Evolutionary conservation across 2,329 filamentous ascomycete genomes (phyloP), one percentile per base, ranked within the genome.

Genomic region (Cladobotryum mycophilum): DNA sequence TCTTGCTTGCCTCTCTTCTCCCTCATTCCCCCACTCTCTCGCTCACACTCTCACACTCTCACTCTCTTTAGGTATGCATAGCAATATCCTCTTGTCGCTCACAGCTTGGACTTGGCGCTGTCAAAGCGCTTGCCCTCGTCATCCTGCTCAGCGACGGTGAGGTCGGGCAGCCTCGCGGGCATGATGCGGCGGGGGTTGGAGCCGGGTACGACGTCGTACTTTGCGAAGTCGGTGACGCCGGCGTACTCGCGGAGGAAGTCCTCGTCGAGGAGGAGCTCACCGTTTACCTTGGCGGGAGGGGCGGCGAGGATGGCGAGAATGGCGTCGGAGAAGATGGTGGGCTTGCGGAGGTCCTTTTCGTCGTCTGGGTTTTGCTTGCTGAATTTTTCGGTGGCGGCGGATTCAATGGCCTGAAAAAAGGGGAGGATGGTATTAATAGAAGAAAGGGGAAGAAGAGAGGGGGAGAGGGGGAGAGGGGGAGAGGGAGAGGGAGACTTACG

Each of bases 241-340:
- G 70, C 74, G 53, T 84, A 75, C 6, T 78, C 72, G 15, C 86
- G 74, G 30, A 95, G 71, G 57, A 90, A 93, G 62, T 95, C 89
- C 64, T 95, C 89, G 60, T 95, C 89, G 1, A 90, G 77, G 52
- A 85, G 75, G 5, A 92, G 70, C 41, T 80, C 68, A 0, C 89
- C 89, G 62, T 89, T 95, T 18, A 93, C 84, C 4, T 67, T 66
- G 1, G 70, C 55, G 0, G 80, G 69, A 0, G 84, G 80, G 0
- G 85, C 77, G 9, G 69, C 65, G 2, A 93, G 71, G 67, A 95
- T 86, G 1, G 79, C 85, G 1, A 92, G 67, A 15, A 95, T 81
- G 1, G 89, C 88, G 61, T 91, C 86, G 0, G 87, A 89, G 68
- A 88, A 95, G 54, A 95, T 86, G 5, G 78, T 82, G 54, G 85